These are phyloP conservation scores for Gamsiella multidivaricata DNA, from an alignment of 192 early-diverging fungal genomes.

Conservation along the genomic window DNA sequence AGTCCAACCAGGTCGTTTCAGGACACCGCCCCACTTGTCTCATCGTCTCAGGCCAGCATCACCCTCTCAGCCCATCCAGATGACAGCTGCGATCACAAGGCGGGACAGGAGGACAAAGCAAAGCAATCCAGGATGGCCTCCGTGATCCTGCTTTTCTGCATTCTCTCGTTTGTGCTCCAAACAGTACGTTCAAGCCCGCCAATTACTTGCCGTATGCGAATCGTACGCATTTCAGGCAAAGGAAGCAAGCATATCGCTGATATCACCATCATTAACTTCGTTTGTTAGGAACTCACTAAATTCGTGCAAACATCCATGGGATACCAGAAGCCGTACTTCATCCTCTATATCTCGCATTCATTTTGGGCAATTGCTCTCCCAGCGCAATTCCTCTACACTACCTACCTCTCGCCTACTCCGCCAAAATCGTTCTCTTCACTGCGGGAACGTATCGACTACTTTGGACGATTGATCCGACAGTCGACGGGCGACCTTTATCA, in stretches of 20 bases:
- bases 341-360: conserved; percentile 58
- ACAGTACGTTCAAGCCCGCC: too few species aligned
- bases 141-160: conserved; percentile 57
- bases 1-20: neutral
- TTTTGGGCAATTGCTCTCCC: conserved; percentile 35
- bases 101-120: conserved; percentile 2
- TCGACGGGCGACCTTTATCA: conserved; percentile 31
- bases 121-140: conserved; percentile 32
- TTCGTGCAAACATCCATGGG: conserved; percentile 65
- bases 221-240: too few species aligned
- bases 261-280: too few species aligned
- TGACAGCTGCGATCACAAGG: neutral
- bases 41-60: conserved; percentile 1
- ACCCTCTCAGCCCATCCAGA: conserved; percentile 1
- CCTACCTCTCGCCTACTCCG: conserved; percentile 19
- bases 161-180: conserved; percentile 62
- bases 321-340: conserved; percentile 72
- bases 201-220: too few species aligned
- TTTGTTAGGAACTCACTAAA: conserved; percentile 63
- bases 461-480: conserved; percentile 31
- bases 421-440: conserved; percentile 9
- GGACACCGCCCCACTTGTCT: neutral
- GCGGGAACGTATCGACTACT: conserved; percentile 22
- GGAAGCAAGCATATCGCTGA: too few species aligned
- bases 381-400: conserved; percentile 27